Percentiles rank a stretch among this genome's conserved stretches.
Conservation (phyloP, 208 protist genomes). For the Wallacemonas rigidus region DNA sequence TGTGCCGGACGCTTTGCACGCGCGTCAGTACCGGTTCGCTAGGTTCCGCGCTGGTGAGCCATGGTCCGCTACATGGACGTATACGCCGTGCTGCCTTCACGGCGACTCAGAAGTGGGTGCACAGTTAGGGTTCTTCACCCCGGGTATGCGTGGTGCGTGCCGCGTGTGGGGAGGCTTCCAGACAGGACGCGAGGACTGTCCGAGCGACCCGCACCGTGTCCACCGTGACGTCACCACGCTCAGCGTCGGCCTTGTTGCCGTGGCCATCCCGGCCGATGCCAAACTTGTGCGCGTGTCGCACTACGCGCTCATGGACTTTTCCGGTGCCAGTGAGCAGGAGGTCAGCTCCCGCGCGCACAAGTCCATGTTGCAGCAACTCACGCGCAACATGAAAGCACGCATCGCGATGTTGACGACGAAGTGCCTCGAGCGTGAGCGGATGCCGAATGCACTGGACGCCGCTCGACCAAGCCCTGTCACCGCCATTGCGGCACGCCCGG, state of each 20-base stretch:
- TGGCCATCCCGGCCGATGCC: constrained; percentile 35
- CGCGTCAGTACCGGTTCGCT: constrained; percentile 34
- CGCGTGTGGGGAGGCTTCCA: constrained; percentile 30
- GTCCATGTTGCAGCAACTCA: constrained; percentile 9
- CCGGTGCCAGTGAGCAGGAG: background rate
- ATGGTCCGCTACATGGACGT: constrained; percentile 20
- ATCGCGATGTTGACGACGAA: background rate
- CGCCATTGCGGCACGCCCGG: background rate
- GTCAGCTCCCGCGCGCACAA: background rate
- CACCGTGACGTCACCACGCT: constrained; percentile 21
- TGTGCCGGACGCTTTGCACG: background rate
- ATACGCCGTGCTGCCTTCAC: constrained; percentile 13
- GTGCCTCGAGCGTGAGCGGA: background rate
- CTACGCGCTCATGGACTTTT: constrained; percentile 31
- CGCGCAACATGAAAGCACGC: constrained; percentile 4
- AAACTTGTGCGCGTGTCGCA: constrained; percentile 26
- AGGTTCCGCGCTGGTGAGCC: constrained; percentile 3
- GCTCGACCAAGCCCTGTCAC: background rate
- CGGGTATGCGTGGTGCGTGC: constrained; percentile 28
- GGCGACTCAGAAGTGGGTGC: constrained; percentile 19
- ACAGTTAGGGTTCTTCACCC: constrained; percentile 36
- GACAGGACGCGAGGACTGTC: background rate
- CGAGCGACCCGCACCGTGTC: constrained; percentile 16
- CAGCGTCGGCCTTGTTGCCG: constrained; percentile 33
- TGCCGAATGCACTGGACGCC: background rate